Evolutionary conservation across 495 filamentous ascomycete genomes (phyloP), one percentile per base, ranked within the genome.

Genomic region (Aspergillus campestris): DNA sequence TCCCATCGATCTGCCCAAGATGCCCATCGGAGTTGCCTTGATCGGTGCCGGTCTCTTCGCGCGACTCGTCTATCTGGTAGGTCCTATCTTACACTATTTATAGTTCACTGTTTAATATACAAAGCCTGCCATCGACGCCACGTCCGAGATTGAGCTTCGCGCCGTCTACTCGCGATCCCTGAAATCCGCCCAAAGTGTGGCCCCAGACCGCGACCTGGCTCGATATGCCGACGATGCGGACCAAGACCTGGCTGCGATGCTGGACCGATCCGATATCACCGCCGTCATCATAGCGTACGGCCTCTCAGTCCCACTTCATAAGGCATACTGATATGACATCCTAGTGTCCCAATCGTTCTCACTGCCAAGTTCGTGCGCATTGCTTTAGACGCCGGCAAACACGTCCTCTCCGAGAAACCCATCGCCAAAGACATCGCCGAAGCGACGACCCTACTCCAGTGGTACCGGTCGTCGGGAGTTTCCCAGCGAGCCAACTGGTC

Each of bases 391-490:
- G 80, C 81, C 4, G 79, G 80, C 27, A 88, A 88, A 50, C 81
- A 85, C 57, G 84, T 87, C 8, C 61, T 87, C 0, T 77, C 78
- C 8, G 85, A 89, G 59, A 89, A 88, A 56, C 84, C 84, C 24
- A 70, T 86, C 24, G 80, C 82, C 0, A 65, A 71, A 45, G 73
- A 83, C 52, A 49, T 84, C 27, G 60, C 64, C 2, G 59, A 72
- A 1, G 84, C 79, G 1, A 59, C 60, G 14, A 64, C 72, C 29
- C 66, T 88, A 27, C 65, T 84, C 31, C 49, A 67, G 6, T 82
- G 73, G 68, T 83, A 79, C 46, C 58, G 72, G 40, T 64, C 18
- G 4, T 24, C 59, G 14, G 31, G 41, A 5, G 38, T 51, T 13
- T 14, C 30, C 13, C 42, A 38, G n/a, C 12, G 10, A 13, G 52